Percentiles rank a stretch among this genome's conserved stretches.
These are phyloP conservation scores for Fusarium nygamai DNA, from an alignment of 2,329 filamentous ascomycete genomes.

Conservation along the genomic window DNA sequence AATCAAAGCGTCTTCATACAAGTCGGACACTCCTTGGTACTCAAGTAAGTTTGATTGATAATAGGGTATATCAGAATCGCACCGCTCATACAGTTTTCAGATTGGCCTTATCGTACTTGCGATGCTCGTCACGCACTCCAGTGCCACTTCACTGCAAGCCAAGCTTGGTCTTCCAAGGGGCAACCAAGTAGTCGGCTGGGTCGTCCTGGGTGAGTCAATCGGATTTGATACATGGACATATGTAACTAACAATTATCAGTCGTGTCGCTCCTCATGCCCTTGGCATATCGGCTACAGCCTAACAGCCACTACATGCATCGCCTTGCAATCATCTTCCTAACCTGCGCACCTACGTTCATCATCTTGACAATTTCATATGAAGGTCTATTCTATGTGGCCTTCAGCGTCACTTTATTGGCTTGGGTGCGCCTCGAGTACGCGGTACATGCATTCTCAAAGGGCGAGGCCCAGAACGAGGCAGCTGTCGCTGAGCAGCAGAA, in stretches of 20 bases:
- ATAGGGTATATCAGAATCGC: background rate
- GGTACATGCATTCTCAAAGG: slow-evolving; percentile 53
- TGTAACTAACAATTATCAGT: slow-evolving; percentile 57
- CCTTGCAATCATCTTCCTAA: slow-evolving; percentile 87
- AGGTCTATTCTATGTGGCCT: slow-evolving; percentile 93
- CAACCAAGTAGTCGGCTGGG: slow-evolving; percentile 88
- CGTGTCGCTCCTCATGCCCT: slow-evolving; percentile 79
- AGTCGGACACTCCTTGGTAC: slow-evolving; percentile 71
- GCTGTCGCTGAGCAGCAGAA: slow-evolving; percentile 15
- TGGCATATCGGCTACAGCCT: slow-evolving; percentile 81
- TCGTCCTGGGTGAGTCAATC: slow-evolving; percentile 70
- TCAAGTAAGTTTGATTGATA: slow-evolving; percentile 60
- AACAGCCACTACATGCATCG: slow-evolving; percentile 92
- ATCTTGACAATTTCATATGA: slow-evolving; percentile 98
- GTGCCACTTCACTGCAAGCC: slow-evolving; percentile 83
- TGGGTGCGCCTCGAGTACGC: slow-evolving; percentile 95
- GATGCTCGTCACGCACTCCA: slow-evolving; percentile 87
- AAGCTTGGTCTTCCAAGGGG: slow-evolving; percentile 86
- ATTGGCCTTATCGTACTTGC: slow-evolving; percentile 82
- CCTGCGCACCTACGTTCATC: slow-evolving; percentile 92
- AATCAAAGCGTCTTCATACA: slow-evolving; percentile 51
- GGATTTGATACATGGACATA: background rate
- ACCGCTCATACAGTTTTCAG: slow-evolving; percentile 48
- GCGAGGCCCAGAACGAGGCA: slow-evolving; percentile 36
- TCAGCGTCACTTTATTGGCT: slow-evolving; percentile 81